phyloP scores from a whole-genome alignment of 2,329 filamentous ascomycete genomes.

The Nemania serpens region DNA sequence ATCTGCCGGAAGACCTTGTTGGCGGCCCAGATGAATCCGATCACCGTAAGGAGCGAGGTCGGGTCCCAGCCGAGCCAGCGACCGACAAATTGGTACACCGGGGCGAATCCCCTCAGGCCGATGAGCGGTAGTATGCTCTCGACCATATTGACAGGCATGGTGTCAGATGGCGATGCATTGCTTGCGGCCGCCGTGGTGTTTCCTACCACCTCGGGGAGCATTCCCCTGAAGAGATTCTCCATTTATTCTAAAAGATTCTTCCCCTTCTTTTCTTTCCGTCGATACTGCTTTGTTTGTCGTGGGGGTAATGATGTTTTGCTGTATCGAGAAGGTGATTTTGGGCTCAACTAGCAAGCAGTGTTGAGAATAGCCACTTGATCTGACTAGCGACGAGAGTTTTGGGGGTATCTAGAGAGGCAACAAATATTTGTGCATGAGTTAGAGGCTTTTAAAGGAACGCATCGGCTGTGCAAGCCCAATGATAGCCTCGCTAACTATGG shows the following conservation, averaged over 20 bases:
- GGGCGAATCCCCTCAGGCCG: slow-evolving; percentile 48
- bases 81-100: slow-evolving; percentile 53
- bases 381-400: no score
- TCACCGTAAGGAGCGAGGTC: slow-evolving; percentile 50
- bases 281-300: not conserved
- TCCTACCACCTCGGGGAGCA: slow-evolving; percentile 25
- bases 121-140: slow-evolving; percentile 53
- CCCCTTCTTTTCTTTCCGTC: slow-evolving; percentile 23
- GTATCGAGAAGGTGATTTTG: not conserved
- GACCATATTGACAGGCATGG: slow-evolving; percentile 28
- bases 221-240: slow-evolving; percentile 26
- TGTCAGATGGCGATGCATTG: slow-evolving; percentile 24
- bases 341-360: no score
- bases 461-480: not conserved
- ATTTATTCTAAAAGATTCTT: slow-evolving; percentile 7
- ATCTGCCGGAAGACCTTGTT: slow-evolving; percentile 47
- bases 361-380: no score
- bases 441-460: no score
- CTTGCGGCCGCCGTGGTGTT: slow-evolving; percentile 28
- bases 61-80: slow-evolving; percentile 55
- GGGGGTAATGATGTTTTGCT: not conserved
- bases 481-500: not conserved
- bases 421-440: no score
- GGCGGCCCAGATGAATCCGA: slow-evolving; percentile 54
- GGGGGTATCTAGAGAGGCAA: no score